Evolutionary conservation across 2,329 filamentous ascomycete genomes (phyloP).

Genomic region (Monosporascus sp.): DNA sequence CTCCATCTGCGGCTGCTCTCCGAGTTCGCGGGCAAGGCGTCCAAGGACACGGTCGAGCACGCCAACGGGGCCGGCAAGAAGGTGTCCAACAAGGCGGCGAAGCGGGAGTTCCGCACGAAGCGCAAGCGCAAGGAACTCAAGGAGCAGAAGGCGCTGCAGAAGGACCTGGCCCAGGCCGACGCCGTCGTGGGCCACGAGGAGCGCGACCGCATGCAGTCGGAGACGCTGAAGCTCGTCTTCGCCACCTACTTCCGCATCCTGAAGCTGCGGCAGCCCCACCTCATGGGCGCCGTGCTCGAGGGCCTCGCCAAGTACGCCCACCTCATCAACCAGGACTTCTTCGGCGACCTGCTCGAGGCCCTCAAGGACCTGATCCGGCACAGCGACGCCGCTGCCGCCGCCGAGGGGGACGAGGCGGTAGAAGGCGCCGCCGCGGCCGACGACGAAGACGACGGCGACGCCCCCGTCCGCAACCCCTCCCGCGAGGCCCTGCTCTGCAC

Average conservation of each 20-base stretch:
- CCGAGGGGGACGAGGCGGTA: slow-evolving; percentile 36
- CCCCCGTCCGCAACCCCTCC: slow-evolving; percentile 62
- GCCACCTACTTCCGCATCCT: slow-evolving; percentile 91
- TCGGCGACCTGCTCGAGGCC: slow-evolving; percentile 90
- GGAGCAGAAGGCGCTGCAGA: slow-evolving; percentile 82
- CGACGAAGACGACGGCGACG: slow-evolving; percentile 39
- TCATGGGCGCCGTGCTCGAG: slow-evolving; percentile 97
- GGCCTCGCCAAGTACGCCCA: slow-evolving; percentile 91
- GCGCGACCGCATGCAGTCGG: slow-evolving; percentile 86
- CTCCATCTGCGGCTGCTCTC: slow-evolving; percentile 81
- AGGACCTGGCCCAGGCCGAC: slow-evolving; percentile 90
- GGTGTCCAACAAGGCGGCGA: slow-evolving; percentile 62
- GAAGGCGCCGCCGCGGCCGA: slow-evolving; percentile 39
- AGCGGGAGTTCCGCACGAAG: slow-evolving; percentile 86
- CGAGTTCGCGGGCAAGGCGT: slow-evolving; percentile 82
- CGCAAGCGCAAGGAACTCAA: slow-evolving; percentile 75
- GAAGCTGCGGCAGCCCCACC: slow-evolving; percentile 70
- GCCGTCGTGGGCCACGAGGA: slow-evolving; percentile 89
- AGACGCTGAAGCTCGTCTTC: slow-evolving; percentile 94
- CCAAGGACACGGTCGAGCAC: slow-evolving; percentile 67
- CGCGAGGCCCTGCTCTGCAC: slow-evolving; percentile 90
- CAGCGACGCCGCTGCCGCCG: slow-evolving; percentile 54
- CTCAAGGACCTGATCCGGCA: slow-evolving; percentile 86
- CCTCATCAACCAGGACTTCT: slow-evolving; percentile 98
- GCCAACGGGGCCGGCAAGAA: slow-evolving; percentile 21